Percentiles rank a stretch among this genome's conserved stretches.
phyloP scores from a whole-genome alignment of 352 stramenopile species.

The Phytophthora hybrid region DNA sequence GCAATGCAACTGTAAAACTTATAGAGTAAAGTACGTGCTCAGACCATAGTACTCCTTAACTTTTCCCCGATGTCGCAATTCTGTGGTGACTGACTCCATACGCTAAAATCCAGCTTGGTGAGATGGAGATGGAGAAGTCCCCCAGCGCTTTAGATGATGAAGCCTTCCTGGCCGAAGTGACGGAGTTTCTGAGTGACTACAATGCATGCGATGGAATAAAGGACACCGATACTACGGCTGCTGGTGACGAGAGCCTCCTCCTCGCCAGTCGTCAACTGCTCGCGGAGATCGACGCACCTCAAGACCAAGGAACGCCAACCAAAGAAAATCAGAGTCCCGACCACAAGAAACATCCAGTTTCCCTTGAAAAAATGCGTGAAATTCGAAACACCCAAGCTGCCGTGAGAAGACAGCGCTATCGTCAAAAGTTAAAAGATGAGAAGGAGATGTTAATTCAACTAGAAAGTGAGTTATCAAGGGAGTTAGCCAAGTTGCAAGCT shows the following conservation, averaged over 20 bases:
- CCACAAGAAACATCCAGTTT: not conserved
- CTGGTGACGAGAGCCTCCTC: not conserved
- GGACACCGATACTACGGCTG: not conserved
- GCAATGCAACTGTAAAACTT: no score
- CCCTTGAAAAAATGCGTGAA: constrained; percentile 8
- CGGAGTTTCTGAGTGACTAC: not conserved
- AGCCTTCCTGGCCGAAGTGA: not conserved
- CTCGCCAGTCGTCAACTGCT: constrained; percentile 11
- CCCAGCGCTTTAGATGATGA: not conserved
- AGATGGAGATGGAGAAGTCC: no score
- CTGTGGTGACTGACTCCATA: no score
- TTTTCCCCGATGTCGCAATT: no score
- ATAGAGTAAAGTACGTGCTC: no score
- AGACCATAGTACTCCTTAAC: no score
- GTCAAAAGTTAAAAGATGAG: constrained; percentile 27
- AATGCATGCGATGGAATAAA: not conserved
- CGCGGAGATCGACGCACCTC: constrained; percentile 9
- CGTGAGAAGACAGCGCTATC: constrained; percentile 17
- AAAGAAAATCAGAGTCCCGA: not conserved
- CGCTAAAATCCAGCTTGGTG: no score
- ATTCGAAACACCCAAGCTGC: constrained; percentile 29
- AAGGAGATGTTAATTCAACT: constrained; percentile 16
- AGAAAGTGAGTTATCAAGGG: not conserved
- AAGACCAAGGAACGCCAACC: not conserved
- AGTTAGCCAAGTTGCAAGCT: constrained; percentile 1